Conservation (phyloP, 2,329 filamentous ascomycete species). For the Beauveria asiatica region DNA sequence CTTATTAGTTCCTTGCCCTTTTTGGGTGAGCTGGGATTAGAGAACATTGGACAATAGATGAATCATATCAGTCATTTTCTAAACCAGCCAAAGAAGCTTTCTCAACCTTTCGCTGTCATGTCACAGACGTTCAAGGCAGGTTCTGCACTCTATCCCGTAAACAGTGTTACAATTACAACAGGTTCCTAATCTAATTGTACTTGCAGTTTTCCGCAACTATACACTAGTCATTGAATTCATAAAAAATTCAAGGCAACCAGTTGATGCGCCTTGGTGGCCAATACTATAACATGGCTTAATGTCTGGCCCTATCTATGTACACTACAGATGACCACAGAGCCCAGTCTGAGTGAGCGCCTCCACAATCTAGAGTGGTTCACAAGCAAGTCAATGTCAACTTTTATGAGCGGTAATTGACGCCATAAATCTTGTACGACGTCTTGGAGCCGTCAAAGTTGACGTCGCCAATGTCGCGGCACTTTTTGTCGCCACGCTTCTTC, state of each 20-base stretch:
- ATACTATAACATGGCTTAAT: not conserved
- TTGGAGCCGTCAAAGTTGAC: constrained; percentile 2
- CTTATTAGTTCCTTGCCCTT: too few species aligned
- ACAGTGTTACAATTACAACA: too few species aligned
- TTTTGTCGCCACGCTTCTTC: not conserved
- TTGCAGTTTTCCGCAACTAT: not conserved
- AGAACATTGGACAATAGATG: too few species aligned
- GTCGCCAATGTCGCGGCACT: not conserved
- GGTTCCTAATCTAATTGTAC: too few species aligned
- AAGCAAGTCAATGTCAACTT: not conserved
- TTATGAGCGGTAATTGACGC: constrained; percentile 10
- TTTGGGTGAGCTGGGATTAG: too few species aligned
- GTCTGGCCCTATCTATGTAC: not conserved
- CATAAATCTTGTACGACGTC: constrained; percentile 7
- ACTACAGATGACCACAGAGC: not conserved
- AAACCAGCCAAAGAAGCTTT: too few species aligned
- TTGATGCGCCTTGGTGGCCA: constrained; percentile 3
- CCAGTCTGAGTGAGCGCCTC: too few species aligned
- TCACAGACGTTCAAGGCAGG: too few species aligned
- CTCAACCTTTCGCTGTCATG: too few species aligned
- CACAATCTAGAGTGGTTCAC: not conserved
- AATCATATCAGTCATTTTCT: too few species aligned
- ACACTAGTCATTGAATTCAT: not conserved
- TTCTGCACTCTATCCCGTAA: too few species aligned
- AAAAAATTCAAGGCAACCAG: not conserved